A percentile compares a stretch with the other conserved stretches of the same genome.
Evolutionary conservation across 352 stramenopile genomes (phyloP).

Genomic region (Phytophthora kernoviae): DNA sequence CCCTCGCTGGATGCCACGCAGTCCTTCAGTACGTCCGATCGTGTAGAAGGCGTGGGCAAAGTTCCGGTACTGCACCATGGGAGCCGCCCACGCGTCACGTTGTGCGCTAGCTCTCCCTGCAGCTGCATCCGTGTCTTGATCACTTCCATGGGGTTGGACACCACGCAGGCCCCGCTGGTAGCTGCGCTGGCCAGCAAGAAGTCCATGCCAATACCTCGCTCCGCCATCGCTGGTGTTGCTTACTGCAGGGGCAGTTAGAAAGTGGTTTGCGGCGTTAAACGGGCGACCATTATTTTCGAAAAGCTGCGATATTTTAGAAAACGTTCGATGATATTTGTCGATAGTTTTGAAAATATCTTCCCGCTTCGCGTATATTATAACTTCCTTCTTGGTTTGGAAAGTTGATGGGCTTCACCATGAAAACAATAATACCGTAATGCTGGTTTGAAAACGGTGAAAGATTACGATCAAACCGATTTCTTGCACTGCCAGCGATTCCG

Average conservation of each 20-base stretch:
- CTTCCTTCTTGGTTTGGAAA: too few species aligned
- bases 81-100: conserved; percentile 37
- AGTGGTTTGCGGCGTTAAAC: too few species aligned
- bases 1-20: conserved; percentile 81
- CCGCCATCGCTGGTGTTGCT: conserved; percentile 16
- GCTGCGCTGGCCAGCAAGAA: conserved; percentile 71
- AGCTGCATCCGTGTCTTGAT: conserved; percentile 92
- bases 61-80: conserved; percentile 79
- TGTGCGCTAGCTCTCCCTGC: conserved; percentile 78
- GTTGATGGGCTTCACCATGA: too few species aligned
- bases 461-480: too few species aligned
- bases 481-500: too few species aligned
- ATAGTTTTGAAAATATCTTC: too few species aligned
- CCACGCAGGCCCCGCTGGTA: conserved; percentile 69
- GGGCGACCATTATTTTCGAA: too few species aligned
- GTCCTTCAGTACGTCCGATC: conserved; percentile 76
- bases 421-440: too few species aligned
- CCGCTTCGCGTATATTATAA: too few species aligned
- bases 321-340: too few species aligned
- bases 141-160: conserved; percentile 91
- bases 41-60: conserved; percentile 88
- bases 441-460: too few species aligned
- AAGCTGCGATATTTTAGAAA: too few species aligned
- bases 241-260: neutral
- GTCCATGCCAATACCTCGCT: conserved; percentile 68